These are phyloP conservation scores for Coleophoma crateriformis DNA, from an alignment of 2,329 filamentous ascomycete genomes.

Conservation along the genomic window DNA sequence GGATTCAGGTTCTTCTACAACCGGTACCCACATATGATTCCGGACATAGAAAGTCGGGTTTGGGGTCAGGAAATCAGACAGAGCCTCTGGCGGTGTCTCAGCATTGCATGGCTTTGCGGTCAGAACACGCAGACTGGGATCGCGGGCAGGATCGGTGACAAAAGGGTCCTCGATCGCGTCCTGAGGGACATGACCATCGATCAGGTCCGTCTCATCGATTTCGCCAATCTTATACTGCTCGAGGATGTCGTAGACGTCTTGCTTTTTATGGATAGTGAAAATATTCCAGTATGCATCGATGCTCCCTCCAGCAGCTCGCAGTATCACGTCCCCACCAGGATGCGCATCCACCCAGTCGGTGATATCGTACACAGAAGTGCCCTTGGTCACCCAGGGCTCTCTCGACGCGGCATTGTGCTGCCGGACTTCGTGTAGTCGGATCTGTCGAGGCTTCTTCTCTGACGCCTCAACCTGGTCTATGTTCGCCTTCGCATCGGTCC, in stretches of 20 bases:
- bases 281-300: conserved; percentile 68
- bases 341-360: conserved; percentile 63
- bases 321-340: conserved; percentile 63
- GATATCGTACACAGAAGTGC: conserved; percentile 63
- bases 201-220: conserved; percentile 51
- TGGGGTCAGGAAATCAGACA: conserved; percentile 40
- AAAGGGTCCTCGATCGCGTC: conserved; percentile 57
- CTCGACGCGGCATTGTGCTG: conserved; percentile 46
- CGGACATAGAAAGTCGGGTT: conserved; percentile 50
- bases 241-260: conserved; percentile 59
- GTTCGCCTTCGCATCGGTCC: too few relatives aligned
- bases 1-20: conserved; percentile 29
- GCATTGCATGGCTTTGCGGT: conserved; percentile 56
- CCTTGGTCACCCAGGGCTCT: conserved; percentile 58
- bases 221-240: conserved; percentile 59
- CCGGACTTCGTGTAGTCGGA: conserved; percentile 42
- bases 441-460: background rate
- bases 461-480: too few relatives aligned
- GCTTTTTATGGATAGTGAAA: conserved; percentile 61
- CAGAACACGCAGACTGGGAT: conserved; percentile 43
- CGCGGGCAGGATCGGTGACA: conserved; percentile 44
- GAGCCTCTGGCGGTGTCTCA: conserved; percentile 46
- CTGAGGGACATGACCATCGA: conserved; percentile 47
- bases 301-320: conserved; percentile 57
- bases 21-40: conserved; percentile 47